Evolutionary conservation across 164 flowering plant genomes (phyloP).

Genomic region (Chimonanthus salicifolius): DNA sequence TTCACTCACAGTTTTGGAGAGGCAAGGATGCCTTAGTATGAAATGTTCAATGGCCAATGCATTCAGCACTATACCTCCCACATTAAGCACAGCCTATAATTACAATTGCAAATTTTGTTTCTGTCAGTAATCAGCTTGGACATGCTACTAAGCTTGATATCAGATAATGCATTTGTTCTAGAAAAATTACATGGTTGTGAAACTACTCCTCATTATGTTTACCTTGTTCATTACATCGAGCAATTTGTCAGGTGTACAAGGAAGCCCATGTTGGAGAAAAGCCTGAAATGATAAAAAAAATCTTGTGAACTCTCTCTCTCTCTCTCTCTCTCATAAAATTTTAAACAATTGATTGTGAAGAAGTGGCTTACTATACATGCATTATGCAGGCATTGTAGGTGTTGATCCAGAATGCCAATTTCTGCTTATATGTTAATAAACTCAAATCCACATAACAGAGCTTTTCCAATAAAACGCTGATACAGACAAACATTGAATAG

Average conservation of each 20-base stretch:
- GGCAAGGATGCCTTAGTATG: constrained; percentile 74
- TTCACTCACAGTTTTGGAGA: constrained; percentile 42
- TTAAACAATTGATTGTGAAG: neutral
- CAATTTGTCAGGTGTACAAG: constrained; percentile 61
- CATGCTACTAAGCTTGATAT: neutral
- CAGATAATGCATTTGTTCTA: neutral
- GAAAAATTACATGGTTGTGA: neutral
- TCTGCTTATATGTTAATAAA: constrained; percentile 71
- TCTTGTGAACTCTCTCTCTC: neutral
- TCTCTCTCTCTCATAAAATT: neutral
- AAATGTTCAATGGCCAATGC: constrained; percentile 86
- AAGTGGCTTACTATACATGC: constrained; percentile 66
- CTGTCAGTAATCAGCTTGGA: no score
- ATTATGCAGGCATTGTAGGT: constrained; percentile 81
- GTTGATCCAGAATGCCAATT: constrained; percentile 93
- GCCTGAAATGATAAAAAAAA: constrained; percentile 43
- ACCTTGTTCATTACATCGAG: constrained; percentile 80
- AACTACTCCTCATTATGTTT: constrained; percentile 1
- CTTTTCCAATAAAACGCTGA: constrained; percentile 59
- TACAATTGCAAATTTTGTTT: neutral
- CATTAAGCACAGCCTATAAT: constrained; percentile 70
- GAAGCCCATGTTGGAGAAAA: constrained; percentile 82
- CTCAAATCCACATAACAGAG: constrained; percentile 55
- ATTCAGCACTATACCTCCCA: constrained; percentile 82
- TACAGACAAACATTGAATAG: neutral